Evolutionary conservation across 1,284 basidiomycete genomes (phyloP), one percentile per base, ranked within the genome.

Genomic region (Tranzscheliella williamsii): DNA sequence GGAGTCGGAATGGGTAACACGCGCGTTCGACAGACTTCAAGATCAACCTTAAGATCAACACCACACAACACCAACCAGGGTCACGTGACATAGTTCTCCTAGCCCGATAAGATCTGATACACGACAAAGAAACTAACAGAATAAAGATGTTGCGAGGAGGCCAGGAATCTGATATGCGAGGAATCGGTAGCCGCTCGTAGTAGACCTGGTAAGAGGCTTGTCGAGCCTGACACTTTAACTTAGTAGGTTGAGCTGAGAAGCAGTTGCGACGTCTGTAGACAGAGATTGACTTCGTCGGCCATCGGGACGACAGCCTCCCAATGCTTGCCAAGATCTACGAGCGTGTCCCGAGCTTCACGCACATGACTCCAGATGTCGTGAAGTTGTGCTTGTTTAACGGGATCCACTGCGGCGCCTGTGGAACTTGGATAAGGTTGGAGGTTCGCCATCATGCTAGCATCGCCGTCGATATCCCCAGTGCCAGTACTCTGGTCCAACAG

Each of bases 221-320:
- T 11, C 27, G 27, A 29, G 27, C 27, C 27, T n/a, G 27, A 29
- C n/a, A 9, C 27, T 9, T 29, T n/a, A 29, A 29, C 27, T n/a
- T 29, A n/a, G n/a, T 29, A 29, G n/a, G n/a, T n/a, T n/a, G n/a
- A n/a, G 53, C 60, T 54, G 26, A 67, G 53, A 18, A 72, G 53
- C 40, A 69, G 34, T 36, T 70, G 63, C 27, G 58, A 64, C 11
- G 69, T 70, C 38, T 68, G 60, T 17, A 73, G 50, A 38, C 70
- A 73, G n/a, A 62, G 48, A n/a, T 52, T 64, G 51, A 73, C 63
- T 29, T 72, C 69, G 35, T 67, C 65, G 3, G 56, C 63, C 70
- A 72, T 72, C 3, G 70, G 70, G 15, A 60, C 49, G 15, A 67
- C 67, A 17, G 67, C 65, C 18, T 65, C 58, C 68, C 70, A 73